phyloP scores from a whole-genome alignment of 2,329 filamentous ascomycete species.

The Aspergillus sp. region DNA sequence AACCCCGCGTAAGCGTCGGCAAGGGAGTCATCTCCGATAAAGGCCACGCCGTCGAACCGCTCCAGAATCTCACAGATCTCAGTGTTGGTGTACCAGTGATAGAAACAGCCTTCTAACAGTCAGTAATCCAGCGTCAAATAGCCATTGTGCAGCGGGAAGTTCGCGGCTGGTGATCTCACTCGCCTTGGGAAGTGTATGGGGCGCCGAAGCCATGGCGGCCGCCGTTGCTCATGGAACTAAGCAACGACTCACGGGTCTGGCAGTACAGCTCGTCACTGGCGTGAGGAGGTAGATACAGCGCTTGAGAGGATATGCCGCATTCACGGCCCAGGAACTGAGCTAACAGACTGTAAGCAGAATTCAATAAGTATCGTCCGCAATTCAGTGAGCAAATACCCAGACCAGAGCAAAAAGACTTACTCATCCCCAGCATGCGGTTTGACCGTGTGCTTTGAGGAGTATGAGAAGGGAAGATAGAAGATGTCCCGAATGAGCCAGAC shows the following conservation, averaged over 20 bases:
- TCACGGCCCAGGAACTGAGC: constrained; percentile 40
- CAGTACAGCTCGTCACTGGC: constrained; percentile 34
- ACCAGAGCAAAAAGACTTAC: constrained; percentile 25
- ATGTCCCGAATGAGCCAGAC: constrained; percentile 47
- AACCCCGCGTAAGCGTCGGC: constrained; percentile 50
- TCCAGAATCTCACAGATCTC: constrained; percentile 53
- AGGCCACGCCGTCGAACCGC: constrained; percentile 48
- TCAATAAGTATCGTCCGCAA: constrained; percentile 23
- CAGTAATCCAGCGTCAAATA: constrained; percentile 6
- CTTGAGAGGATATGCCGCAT: constrained; percentile 40
- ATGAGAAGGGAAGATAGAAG: constrained; percentile 41
- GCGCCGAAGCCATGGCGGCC: constrained; percentile 47
- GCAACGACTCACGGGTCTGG: constrained; percentile 38
- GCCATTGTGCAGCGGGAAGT: neutral
- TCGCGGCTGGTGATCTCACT: constrained; percentile 11
- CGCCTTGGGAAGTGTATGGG: constrained; percentile 44
- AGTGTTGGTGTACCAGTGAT: constrained; percentile 47
- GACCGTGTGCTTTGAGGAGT: constrained; percentile 24
- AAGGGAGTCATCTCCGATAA: constrained; percentile 48
- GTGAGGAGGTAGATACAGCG: constrained; percentile 40
- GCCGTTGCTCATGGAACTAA: constrained; percentile 48
- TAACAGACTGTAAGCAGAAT: constrained; percentile 37
- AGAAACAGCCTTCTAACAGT: constrained; percentile 42
- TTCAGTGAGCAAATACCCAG: constrained; percentile 10
- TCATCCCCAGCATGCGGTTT: constrained; percentile 23